Percentiles rank a stretch among this genome's conserved stretches.
Evolutionary conservation across 345 rosid species (phyloP).

Genomic region (Salix dunnii): DNA sequence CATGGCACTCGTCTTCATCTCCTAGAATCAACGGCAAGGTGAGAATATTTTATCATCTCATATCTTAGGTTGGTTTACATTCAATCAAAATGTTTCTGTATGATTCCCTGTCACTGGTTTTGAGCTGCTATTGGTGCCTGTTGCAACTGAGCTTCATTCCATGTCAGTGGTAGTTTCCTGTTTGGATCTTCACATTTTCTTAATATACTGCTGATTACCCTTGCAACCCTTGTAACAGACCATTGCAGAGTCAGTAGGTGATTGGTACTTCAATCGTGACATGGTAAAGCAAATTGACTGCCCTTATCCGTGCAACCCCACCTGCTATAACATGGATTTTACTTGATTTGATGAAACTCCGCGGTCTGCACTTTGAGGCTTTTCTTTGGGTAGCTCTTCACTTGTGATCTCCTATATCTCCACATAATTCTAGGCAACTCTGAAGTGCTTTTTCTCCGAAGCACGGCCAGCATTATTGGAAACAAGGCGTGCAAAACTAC

Average conservation of each 20-base stretch:
- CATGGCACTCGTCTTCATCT: slow-evolving; percentile 75
- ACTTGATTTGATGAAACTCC: slow-evolving; percentile 20
- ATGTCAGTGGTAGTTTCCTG: not conserved
- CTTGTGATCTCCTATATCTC: not conserved
- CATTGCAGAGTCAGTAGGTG: slow-evolving; percentile 79
- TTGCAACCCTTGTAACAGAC: slow-evolving; percentile 42
- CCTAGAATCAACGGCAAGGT: slow-evolving; percentile 69
- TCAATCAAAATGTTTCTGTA: not conserved
- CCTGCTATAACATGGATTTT: slow-evolving; percentile 68
- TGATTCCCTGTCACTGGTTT: not conserved
- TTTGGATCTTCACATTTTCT: not conserved
- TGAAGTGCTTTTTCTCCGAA: not conserved
- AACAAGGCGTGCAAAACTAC: not conserved
- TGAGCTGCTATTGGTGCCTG: not conserved
- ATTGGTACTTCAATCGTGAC: slow-evolving; percentile 72
- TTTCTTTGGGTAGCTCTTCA: not conserved
- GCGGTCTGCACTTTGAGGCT: not conserved
- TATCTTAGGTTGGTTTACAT: not conserved
- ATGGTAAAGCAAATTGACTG: slow-evolving; percentile 68
- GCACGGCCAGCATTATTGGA: not conserved
- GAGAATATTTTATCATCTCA: not conserved
- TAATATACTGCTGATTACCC: not conserved
- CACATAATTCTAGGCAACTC: not conserved
- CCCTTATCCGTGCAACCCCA: slow-evolving; percentile 85
- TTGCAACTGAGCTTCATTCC: not conserved